These are phyloP conservation scores for Salix suchowensis DNA, from an alignment of 345 rosid species.

Conservation along the genomic window DNA sequence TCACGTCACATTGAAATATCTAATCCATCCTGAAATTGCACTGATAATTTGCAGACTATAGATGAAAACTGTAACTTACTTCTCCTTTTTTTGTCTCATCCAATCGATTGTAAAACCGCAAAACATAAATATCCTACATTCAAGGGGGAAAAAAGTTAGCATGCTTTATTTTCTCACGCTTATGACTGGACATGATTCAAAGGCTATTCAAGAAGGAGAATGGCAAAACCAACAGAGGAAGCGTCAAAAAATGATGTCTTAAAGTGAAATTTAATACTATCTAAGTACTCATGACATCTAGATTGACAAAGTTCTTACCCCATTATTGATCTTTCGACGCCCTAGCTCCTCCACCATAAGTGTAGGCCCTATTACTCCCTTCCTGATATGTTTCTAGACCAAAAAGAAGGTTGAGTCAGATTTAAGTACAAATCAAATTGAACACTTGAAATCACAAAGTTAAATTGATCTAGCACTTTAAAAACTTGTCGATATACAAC, in stretches of 20 bases:
- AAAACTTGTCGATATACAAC: background rate
- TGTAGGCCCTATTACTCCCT: constrained; percentile 72
- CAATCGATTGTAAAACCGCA: constrained; percentile 68
- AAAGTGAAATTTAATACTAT: background rate
- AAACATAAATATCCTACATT: constrained; percentile 66
- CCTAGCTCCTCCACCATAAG: constrained; percentile 83
- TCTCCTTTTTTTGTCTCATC: constrained; percentile 89
- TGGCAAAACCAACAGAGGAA: background rate
- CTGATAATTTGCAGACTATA: background rate
- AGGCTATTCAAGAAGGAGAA: background rate
- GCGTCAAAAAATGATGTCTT: background rate
- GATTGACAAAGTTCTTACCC: constrained; percentile 42
- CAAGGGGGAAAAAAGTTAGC: background rate
- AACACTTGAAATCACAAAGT: background rate
- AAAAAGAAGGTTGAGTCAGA: constrained; percentile 7
- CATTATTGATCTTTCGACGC: constrained; percentile 53
- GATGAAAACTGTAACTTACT: constrained; percentile 46
- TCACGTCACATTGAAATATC: background rate
- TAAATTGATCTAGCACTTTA: background rate
- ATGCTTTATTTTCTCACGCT: background rate
- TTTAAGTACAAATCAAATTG: background rate
- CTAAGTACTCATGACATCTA: background rate
- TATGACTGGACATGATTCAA: background rate
- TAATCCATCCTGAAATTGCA: background rate
- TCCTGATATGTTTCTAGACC: constrained; percentile 72